A percentile compares a stretch with the other conserved stretches of the same genome.
phyloP scores from a whole-genome alignment of 1,284 basidiomycete species.

The Cutaneotrichosporon cavernicola region DNA sequence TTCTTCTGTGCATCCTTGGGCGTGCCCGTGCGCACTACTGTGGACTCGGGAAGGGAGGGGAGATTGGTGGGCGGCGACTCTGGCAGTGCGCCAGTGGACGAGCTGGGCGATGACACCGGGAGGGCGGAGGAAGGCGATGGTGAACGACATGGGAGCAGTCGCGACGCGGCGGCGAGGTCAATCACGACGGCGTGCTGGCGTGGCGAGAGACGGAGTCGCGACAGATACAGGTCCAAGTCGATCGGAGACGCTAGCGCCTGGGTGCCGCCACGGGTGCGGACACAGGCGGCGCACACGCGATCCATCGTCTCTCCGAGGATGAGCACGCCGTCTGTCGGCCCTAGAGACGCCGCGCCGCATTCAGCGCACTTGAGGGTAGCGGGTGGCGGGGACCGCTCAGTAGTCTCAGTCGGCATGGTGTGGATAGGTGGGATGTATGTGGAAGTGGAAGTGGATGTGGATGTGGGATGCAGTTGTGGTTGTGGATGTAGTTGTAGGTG shows the following conservation, averaged over 20 bases:
- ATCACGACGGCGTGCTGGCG: slow-evolving; percentile 13
- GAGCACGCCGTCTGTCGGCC: slow-evolving; percentile 25
- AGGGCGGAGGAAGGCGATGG: not conserved
- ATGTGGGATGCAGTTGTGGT: not conserved
- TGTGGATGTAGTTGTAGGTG: not conserved
- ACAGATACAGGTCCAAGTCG: not conserved
- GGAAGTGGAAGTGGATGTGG: not conserved
- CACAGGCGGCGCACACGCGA: slow-evolving; percentile 40
- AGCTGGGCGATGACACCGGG: not conserved
- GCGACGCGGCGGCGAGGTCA: slow-evolving; percentile 9
- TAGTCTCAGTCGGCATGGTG: slow-evolving; percentile 46
- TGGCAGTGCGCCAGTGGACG: not conserved
- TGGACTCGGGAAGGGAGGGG: not conserved
- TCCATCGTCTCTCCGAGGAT: slow-evolving; percentile 34
- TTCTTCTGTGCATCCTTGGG: slow-evolving; percentile 20
- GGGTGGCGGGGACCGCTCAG: slow-evolving; percentile 16
- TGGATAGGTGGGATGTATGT: not conserved
- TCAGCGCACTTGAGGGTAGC: slow-evolving; percentile 41
- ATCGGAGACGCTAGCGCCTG: not conserved
- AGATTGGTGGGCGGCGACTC: not conserved
- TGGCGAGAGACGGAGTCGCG: slow-evolving; percentile 4
- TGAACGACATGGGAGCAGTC: not conserved
- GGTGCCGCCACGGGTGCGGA: slow-evolving; percentile 13
- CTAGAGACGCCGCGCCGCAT: slow-evolving; percentile 36
- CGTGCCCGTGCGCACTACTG: not conserved